Base-by-base conservation (phyloP, 306 rosid genomes). In the Lupinus albus region DNA sequence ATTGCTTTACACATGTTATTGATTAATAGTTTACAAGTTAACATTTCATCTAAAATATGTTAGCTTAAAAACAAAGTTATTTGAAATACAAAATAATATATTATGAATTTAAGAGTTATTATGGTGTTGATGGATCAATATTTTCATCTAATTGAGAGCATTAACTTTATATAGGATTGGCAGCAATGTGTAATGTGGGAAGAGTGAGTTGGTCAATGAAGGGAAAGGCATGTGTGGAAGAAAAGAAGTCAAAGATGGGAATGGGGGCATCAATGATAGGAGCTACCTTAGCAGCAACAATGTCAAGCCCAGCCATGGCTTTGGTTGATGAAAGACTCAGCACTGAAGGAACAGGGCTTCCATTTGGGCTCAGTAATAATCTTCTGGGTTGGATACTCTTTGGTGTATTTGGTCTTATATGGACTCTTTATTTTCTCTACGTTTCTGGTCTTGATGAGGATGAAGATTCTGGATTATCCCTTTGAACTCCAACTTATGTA, bases 301-400 rank as follows among this genome's bases (percentile, higher is more conserved):
- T 86, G 91, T 80, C 96, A 21, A 79, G 89, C 80, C 94, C 96
- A 14, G 97, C 97, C 64, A 82, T 88, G 95, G 97, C 91, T 48
- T 70, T 94, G 82, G 97, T 94, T 76, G 99, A 94, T 62, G 99
- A 94, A 11, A 84, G 97, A 73, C 0, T 94, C 83, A 72, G 77
- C 84, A 91, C 99, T 2, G 99, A 94, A 79, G 99, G 99, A 44
- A 91, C 97, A 7, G 99, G 97, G 17, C 89, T 94, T 65, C 97
- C 99, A 20, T 91, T 88, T 63, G 97, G 99, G 4, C 79, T 94
- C 15, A 94, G 99, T 91, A 94, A 88, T 84, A 91, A 94, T 81
- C 85, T 91, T 80, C 92, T 94, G 11, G 95, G 86, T 53, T 94
- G 99, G 97, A 85, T 88, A 74, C 85, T 94, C 1, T n/a, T 85